Base-by-base conservation (phyloP, 2,329 filamentous ascomycete genomes). In the Trichoderma afroharzianum region DNA sequence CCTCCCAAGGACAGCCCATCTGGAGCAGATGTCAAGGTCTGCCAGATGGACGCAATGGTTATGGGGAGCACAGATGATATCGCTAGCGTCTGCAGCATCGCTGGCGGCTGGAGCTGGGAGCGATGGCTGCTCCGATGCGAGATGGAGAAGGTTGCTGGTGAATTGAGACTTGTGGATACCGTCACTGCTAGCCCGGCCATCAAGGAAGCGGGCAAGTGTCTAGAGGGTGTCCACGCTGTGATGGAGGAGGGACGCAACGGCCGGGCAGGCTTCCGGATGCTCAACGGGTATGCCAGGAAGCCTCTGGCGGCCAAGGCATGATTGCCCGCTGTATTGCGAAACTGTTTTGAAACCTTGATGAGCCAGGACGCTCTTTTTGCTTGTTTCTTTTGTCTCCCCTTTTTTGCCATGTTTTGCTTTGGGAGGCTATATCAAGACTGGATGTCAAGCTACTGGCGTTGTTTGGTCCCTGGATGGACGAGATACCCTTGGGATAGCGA, bases 91-190 rank as follows among this genome's bases (percentile, higher is more conserved):
- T 92, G 93, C 14, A 95, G 95, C 24, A 83, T 98, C 53, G 89
- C 95, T 1, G 96, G 94, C 5, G 91, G 92, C 30, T 96, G 94
- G 91, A 91, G 91, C 80, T 99, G 95, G 95, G 96, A 99, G 87
- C 92, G 93, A 80, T 99, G 96, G 96, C 88, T 98, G 80, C 83
- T 98, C 75, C 93, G 94, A 78, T 88, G 95, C 77, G 93, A 96
- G 83, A 88, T 91, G 83, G 95, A 98, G 84, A 96, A 88, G 81
- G 85, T 85, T 5, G 85, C 93, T 78, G 92, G 93, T 30, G 91
- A 93, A 78, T 81, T 87, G 73, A 81, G 87, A 12, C 83, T 89
- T 28, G 82, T 82, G 5, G 86, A 89, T 76, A 88, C 82, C 5
- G 85, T 86, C 33, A 85, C 84, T 47, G 79, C 86, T 11, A 83